These are phyloP conservation scores for Apiotrichum domesticum DNA, from an alignment of 1,284 basidiomycete species.

Conservation along the genomic window DNA sequence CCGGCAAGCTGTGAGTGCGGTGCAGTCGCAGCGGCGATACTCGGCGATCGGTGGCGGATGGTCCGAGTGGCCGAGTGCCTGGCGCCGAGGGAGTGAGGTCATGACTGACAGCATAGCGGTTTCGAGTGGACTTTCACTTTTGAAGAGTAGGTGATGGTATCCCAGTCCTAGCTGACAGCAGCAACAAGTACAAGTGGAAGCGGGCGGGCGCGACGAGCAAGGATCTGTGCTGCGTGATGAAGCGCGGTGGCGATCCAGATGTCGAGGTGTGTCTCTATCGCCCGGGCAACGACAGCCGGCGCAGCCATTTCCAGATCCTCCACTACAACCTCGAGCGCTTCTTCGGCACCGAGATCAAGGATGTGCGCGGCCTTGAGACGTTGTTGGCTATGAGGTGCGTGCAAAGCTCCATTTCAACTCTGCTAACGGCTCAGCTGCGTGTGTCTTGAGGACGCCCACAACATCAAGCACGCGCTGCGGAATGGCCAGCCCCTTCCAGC, in stretches of 20 bases:
- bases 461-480: neutral
- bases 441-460: slow-evolving; percentile 28
- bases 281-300: slow-evolving; percentile 19
- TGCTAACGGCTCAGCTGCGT: neutral
- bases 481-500: neutral
- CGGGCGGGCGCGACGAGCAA: slow-evolving; percentile 27
- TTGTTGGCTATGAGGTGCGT: slow-evolving; percentile 33
- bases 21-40: too few species aligned
- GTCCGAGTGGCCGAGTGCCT: too few species aligned
- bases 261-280: slow-evolving; percentile 45
- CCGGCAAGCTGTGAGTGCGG: slow-evolving; percentile 36
- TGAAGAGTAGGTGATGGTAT: slow-evolving; percentile 29
- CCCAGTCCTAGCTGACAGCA: slow-evolving; percentile 8
- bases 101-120: neutral
- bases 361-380: slow-evolving; percentile 42
- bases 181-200: slow-evolving; percentile 43
- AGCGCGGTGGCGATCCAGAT: slow-evolving; percentile 42
- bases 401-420: neutral
- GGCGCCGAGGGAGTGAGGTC: neutral
- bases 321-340: slow-evolving; percentile 47
- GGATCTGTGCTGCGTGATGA: slow-evolving; percentile 42
- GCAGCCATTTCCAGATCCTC: slow-evolving; percentile 31
- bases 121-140: slow-evolving; percentile 44
- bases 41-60: neutral
- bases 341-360: slow-evolving; percentile 34